Evolutionary conservation across 768 basidiomycete species (phyloP).

Genomic region (Xanthoconium stramineum): DNA sequence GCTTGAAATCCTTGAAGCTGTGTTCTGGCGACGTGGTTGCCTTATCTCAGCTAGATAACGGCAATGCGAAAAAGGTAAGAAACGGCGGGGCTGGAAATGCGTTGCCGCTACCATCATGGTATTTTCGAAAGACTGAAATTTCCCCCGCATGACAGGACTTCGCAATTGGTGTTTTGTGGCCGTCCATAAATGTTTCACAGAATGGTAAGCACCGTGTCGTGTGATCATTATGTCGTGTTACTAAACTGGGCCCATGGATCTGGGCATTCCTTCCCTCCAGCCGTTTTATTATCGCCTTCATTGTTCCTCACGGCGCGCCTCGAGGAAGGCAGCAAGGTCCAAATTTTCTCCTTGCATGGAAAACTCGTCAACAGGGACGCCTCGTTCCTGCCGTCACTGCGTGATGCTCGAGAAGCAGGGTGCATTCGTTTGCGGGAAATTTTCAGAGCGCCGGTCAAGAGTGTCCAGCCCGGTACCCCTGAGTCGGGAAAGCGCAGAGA

Average conservation of each 20-base stretch:
- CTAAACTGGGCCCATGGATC: conserved; percentile 15
- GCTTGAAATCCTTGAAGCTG: conserved; percentile 56
- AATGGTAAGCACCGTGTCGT: conserved; percentile 46
- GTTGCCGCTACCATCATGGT: conserved; percentile 2
- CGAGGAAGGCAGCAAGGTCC: conserved; percentile 44
- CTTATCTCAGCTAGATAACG: conserved; percentile 42
- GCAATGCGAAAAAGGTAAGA: conserved; percentile 34
- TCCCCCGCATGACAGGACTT: conserved; percentile 43
- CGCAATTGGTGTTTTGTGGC: conserved; percentile 73
- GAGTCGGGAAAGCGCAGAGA: conserved; percentile 43
- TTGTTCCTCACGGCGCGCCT: conserved; percentile 61
- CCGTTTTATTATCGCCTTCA: conserved; percentile 51
- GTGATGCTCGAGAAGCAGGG: conserved; percentile 47
- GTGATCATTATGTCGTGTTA: not conserved
- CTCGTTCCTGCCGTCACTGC: conserved; percentile 49
- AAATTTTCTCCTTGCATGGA: conserved; percentile 48
- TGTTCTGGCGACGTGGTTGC: conserved; percentile 69
- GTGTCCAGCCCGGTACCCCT: conserved; percentile 14
- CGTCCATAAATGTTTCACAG: conserved; percentile 58
- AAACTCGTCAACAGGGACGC: conserved; percentile 34
- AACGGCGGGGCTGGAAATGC: conserved; percentile 10
- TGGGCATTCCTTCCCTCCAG: conserved; percentile 34
- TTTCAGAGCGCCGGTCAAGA: conserved; percentile 16
- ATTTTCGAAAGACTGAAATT: conserved; percentile 15
- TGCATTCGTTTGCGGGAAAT: conserved; percentile 53